Conservation (phyloP, 352 stramenopile genomes). For the Globisporangium echinulatum region DNA sequence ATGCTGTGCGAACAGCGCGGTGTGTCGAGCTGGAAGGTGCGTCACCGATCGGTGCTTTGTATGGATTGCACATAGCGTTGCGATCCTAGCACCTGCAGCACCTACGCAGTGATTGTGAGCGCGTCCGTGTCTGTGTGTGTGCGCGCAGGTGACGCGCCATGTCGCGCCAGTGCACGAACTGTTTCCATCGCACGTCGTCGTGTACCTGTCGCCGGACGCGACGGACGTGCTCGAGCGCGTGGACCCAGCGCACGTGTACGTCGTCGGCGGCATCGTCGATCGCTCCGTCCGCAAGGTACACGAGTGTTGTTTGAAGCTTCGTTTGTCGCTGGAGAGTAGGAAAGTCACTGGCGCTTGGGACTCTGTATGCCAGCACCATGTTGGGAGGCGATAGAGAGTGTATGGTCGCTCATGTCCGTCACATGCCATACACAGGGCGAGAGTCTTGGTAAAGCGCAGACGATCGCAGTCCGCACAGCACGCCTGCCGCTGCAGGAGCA, state of each 20-base stretch:
- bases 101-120: neutral
- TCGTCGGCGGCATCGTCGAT: conserved; percentile 83
- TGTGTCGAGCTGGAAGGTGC: conserved; percentile 53
- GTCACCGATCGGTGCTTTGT: too few species aligned
- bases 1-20: conserved; percentile 37
- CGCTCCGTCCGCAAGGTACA: conserved; percentile 76
- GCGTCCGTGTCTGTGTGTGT: too few species aligned
- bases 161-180: conserved; percentile 40
- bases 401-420: neutral
- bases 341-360: too few species aligned
- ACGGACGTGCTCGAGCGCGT: conserved; percentile 49
- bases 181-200: conserved; percentile 39
- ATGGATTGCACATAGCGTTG: neutral
- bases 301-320: too few species aligned
- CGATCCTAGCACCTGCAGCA: too few species aligned
- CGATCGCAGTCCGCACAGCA: conserved; percentile 22
- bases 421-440: conserved; percentile 24
- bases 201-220: conserved; percentile 86
- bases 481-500: conserved; percentile 67
- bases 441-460: conserved; percentile 31
- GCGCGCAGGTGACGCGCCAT: conserved; percentile 19
- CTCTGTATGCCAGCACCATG: too few species aligned
- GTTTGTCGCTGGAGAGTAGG: too few species aligned
- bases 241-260: conserved; percentile 48
- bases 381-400: neutral